Evolutionary conservation across 805 yeast genomes (phyloP).

Genomic region (Metschnikowia cubensis): DNA sequence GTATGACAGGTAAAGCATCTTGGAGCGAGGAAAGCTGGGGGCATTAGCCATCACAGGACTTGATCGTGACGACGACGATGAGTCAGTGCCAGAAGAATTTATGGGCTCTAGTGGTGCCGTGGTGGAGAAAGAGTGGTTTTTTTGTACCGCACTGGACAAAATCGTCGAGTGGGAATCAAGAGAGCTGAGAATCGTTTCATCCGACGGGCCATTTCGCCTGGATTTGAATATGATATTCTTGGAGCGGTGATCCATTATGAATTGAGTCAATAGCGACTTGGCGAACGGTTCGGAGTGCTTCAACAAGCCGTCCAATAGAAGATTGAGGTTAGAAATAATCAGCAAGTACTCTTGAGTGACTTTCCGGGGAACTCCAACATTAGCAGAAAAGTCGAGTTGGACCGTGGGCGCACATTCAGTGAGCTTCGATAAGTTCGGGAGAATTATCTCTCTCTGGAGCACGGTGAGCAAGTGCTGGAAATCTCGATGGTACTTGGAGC

Average conservation of each 20-base stretch:
- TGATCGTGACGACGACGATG: background rate
- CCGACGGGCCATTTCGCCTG: background rate
- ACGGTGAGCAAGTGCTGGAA: slow-evolving; percentile 31
- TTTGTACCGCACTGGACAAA: background rate
- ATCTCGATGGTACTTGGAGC: slow-evolving; percentile 35
- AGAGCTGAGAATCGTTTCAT: background rate
- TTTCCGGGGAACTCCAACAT: background rate
- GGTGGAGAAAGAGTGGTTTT: slow-evolving; percentile 6
- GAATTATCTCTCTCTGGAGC: background rate
- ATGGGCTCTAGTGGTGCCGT: slow-evolving; percentile 7
- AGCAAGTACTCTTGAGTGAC: background rate
- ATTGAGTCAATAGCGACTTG: slow-evolving; percentile 1
- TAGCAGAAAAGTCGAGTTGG: background rate
- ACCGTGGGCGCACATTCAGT: background rate
- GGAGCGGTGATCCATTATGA: background rate
- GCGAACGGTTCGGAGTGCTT: background rate
- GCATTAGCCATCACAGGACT: background rate
- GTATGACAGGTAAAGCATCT: slow-evolving; percentile 16
- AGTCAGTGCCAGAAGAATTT: background rate
- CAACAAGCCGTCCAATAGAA: background rate
- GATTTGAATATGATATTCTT: background rate
- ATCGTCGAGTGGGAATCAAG: background rate
- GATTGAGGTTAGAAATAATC: background rate
- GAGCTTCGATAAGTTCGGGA: background rate
- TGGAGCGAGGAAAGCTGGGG: slow-evolving; percentile 6